Evolutionary conservation across 2,329 filamentous ascomycete genomes (phyloP).

Genomic region (Alternaria arborescens): DNA sequence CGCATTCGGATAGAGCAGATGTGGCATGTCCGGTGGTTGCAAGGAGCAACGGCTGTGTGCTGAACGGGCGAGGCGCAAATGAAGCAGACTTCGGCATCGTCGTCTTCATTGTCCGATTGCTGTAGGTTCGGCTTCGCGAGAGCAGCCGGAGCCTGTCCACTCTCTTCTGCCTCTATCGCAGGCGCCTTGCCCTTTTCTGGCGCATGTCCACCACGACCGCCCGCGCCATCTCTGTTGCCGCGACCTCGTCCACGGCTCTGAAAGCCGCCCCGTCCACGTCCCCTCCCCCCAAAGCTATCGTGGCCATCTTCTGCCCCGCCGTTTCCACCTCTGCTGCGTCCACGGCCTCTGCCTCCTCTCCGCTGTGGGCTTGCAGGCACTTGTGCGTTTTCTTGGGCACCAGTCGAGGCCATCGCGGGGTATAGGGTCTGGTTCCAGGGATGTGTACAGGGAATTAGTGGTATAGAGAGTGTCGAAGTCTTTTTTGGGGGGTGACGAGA

Average conservation of each 20-base stretch:
- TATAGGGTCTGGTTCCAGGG: constrained; percentile 10
- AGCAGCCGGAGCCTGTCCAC: constrained; percentile 8
- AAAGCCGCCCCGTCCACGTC: constrained; percentile 48
- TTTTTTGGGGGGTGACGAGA: background rate
- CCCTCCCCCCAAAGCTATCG: constrained; percentile 32
- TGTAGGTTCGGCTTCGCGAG: constrained; percentile 11
- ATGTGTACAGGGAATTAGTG: constrained; percentile 6
- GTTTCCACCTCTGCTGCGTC: constrained; percentile 39
- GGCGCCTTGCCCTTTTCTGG: constrained; percentile 44
- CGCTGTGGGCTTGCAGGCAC: constrained; percentile 39
- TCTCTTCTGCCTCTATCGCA: constrained; percentile 17
- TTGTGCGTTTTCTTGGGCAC: constrained; percentile 33
- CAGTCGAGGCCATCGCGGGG: constrained; percentile 48
- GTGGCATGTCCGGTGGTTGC: constrained; percentile 96
- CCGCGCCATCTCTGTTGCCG: constrained; percentile 46
- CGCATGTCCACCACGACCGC: constrained; percentile 33
- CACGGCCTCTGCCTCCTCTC: constrained; percentile 42
- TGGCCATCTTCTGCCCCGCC: constrained; percentile 28
- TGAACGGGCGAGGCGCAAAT: constrained; percentile 93
- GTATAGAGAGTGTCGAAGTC: background rate
- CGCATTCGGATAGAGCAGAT: constrained; percentile 92
- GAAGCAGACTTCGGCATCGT: constrained; percentile 83
- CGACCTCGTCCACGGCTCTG: constrained; percentile 43
- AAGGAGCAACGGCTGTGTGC: constrained; percentile 88
- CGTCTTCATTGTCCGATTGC: constrained; percentile 40